phyloP scores from a whole-genome alignment of 768 basidiomycete genomes.

The Cystobasidium tubakii region DNA sequence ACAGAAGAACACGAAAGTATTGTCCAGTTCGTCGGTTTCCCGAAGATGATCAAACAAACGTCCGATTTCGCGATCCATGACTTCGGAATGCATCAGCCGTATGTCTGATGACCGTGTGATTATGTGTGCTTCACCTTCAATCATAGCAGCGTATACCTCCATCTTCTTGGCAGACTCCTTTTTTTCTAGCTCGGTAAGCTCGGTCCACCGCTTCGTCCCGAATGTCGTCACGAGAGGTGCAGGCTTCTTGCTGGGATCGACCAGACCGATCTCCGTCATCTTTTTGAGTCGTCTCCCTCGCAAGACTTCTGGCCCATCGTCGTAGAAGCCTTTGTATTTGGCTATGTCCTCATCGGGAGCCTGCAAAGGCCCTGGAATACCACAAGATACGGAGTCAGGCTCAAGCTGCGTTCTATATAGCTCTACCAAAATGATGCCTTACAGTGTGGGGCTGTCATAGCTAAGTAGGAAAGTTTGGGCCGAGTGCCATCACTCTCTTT shows the following conservation, averaged over 20 bases:
- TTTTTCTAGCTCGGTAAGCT: neutral
- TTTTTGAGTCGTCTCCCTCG: neutral
- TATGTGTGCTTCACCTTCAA: neutral
- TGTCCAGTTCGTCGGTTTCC: neutral
- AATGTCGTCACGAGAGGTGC: neutral
- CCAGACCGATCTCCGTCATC: neutral
- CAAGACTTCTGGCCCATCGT: neutral
- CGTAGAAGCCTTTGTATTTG: conserved; percentile 6
- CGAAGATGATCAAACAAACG: neutral
- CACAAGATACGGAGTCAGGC: neutral
- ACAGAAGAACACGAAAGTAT: conserved; percentile 5
- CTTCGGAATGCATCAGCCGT: too few species aligned
- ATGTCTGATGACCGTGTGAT: too few species aligned
- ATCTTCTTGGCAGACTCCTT: neutral
- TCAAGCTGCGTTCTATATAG: too few species aligned
- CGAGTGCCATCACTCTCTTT: neutral
- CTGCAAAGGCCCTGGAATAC: neutral
- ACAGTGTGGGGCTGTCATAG: conserved; percentile 3
- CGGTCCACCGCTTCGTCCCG: neutral
- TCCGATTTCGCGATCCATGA: conserved; percentile 2
- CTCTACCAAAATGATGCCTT: too few species aligned
- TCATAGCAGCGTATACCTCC: conserved; percentile 5
- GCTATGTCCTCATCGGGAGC: neutral
- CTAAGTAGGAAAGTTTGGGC: neutral
- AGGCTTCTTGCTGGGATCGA: neutral